phyloP scores from a whole-genome alignment of 768 basidiomycete species.

The Auriscalpium orientale region DNA sequence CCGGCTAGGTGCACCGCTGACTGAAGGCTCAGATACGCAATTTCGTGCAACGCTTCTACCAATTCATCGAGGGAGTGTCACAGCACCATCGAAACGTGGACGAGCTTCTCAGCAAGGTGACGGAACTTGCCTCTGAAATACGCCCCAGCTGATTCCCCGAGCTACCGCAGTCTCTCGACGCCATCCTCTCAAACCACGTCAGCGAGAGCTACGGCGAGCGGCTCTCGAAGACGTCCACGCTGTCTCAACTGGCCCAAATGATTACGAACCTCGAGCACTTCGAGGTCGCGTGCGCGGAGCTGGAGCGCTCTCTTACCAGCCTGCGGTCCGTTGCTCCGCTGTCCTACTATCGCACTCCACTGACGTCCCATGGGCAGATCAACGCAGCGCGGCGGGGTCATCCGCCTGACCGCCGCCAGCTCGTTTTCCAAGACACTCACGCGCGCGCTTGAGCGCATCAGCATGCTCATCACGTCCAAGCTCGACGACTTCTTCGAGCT shows the following conservation, averaged over 20 bases:
- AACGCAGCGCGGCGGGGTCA: constrained; percentile 74
- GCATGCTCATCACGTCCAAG: constrained; percentile 79
- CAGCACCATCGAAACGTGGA: constrained; percentile 90
- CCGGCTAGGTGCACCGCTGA: not conserved
- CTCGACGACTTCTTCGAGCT: constrained; percentile 94
- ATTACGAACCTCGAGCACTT: constrained; percentile 92
- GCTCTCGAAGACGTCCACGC: constrained; percentile 65
- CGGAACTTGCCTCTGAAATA: not conserved
- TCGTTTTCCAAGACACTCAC: constrained; percentile 67
- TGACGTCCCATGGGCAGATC: constrained; percentile 39
- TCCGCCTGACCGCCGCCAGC: constrained; percentile 52
- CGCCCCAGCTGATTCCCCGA: not conserved
- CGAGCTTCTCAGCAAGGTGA: constrained; percentile 81
- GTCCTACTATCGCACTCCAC: not conserved
- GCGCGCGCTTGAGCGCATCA: constrained; percentile 68
- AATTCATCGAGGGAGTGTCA: constrained; percentile 91
- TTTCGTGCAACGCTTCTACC: constrained; percentile 93
- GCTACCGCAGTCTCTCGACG: constrained; percentile 68
- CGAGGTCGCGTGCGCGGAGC: constrained; percentile 72
- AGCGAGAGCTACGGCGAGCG: constrained; percentile 68
- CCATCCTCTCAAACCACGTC: constrained; percentile 68
- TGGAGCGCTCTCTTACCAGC: constrained; percentile 77
- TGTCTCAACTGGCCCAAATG: constrained; percentile 90
- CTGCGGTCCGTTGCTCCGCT: constrained; percentile 47
- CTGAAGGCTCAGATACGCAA: constrained; percentile 53